Evolutionary conservation across 345 rosid species (phyloP).

Genomic region (Stellera chamaejasme): DNA sequence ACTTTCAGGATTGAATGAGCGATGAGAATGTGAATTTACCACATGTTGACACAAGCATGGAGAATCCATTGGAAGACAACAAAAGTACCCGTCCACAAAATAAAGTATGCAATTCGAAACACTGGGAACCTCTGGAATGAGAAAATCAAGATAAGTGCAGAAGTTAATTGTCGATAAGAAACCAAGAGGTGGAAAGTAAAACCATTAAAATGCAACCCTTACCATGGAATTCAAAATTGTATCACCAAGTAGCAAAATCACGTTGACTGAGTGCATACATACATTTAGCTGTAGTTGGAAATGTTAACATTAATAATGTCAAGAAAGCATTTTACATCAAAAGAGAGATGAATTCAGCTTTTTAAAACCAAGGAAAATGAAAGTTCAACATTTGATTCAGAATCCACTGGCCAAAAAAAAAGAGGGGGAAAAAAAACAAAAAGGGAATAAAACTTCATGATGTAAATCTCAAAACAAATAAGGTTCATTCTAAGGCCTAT

Average conservation of each 20-base stretch:
- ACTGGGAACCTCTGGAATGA: constrained; percentile 67
- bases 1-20: not conserved
- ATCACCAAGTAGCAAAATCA: constrained; percentile 74
- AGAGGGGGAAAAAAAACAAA: too few species aligned
- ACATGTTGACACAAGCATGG: constrained; percentile 67
- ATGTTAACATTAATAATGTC: constrained; percentile 6
- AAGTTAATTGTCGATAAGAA: not conserved
- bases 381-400: too few species aligned
- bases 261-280: constrained; percentile 80
- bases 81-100: constrained; percentile 56
- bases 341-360: constrained; percentile 6
- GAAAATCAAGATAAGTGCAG: not conserved
- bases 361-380: too few species aligned
- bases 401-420: too few species aligned
- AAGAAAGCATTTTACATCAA: not conserved
- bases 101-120: constrained; percentile 71
- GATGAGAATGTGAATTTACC: constrained; percentile 32
- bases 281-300: constrained; percentile 52
- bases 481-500: too few species aligned
- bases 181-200: not conserved
- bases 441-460: too few species aligned
- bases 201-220: constrained; percentile 11
- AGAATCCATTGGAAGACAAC: constrained; percentile 89
- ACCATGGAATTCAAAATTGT: constrained; percentile 68
- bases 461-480: too few species aligned